phyloP scores from a whole-genome alignment of 108 stramenopile genomes.

The Cyclotella baltica region DNA sequence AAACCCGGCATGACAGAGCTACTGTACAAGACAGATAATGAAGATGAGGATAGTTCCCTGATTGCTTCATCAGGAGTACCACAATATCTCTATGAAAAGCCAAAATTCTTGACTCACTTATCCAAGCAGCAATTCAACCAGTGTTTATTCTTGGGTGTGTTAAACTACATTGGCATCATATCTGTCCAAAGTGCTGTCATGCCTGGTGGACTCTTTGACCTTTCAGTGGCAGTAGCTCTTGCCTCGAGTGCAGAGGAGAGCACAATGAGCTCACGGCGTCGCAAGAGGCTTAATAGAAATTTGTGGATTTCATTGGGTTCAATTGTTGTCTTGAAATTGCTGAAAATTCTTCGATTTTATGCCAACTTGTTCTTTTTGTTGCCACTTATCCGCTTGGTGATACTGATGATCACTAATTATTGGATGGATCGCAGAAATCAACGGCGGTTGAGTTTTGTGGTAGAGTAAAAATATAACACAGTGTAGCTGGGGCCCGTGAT shows the following conservation, averaged over 20 bases:
- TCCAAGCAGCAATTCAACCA: constrained; percentile 62
- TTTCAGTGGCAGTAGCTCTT: constrained; percentile 21
- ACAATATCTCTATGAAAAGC: constrained; percentile 62
- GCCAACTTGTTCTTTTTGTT: constrained; percentile 70
- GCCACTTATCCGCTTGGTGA: constrained; percentile 53
- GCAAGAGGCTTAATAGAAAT: constrained; percentile 3
- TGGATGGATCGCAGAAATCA: constrained; percentile 34
- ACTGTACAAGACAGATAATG: constrained; percentile 34
- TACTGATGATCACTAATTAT: constrained; percentile 46
- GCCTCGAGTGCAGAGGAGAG: not conserved
- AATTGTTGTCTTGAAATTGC: constrained; percentile 23
- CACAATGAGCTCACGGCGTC: constrained; percentile 10
- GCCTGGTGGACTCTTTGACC: constrained; percentile 62
- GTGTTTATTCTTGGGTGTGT: constrained; percentile 64
- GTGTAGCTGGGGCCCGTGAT: no score
- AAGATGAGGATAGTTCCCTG: constrained; percentile 9
- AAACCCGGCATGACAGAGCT: constrained; percentile 10
- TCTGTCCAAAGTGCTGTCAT: constrained; percentile 69
- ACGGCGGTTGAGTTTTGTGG: constrained; percentile 29
- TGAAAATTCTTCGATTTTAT: constrained; percentile 70
- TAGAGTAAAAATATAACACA: constrained; percentile 5
- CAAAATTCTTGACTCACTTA: constrained; percentile 63
- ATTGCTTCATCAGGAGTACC: constrained; percentile 45
- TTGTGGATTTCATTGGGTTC: constrained; percentile 31
- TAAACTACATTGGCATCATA: constrained; percentile 81